A percentile compares a stretch with the other conserved stretches of the same genome.
These are phyloP conservation scores for Phytophthora tubulina DNA, from an alignment of 352 stramenopile species.

Conservation along the genomic window DNA sequence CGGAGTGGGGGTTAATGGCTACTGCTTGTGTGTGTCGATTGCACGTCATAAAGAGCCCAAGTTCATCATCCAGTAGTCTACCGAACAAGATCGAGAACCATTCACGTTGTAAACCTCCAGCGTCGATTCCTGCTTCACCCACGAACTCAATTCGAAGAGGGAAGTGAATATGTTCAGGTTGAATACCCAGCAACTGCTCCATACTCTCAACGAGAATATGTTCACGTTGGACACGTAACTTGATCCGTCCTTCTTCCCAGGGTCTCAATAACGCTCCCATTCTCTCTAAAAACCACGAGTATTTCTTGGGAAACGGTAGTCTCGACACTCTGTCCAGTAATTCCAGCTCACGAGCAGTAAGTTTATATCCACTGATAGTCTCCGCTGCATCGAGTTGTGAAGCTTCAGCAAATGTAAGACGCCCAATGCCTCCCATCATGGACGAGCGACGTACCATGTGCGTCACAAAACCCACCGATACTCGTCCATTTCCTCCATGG, in stretches of 20 bases:
- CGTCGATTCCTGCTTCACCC: constrained; percentile 80
- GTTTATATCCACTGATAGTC: constrained; percentile 72
- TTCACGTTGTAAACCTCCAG: constrained; percentile 79
- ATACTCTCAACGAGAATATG: constrained; percentile 84
- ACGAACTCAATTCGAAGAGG: constrained; percentile 91
- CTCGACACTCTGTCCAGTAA: constrained; percentile 73
- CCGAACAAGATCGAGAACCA: constrained; percentile 87
- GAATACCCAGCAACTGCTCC: constrained; percentile 83
- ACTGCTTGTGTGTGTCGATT: constrained; percentile 76
- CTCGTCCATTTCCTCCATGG: constrained; percentile 29
- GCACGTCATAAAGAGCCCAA: constrained; percentile 83
- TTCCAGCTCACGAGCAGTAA: constrained; percentile 64
- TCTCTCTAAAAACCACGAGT: constrained; percentile 85
- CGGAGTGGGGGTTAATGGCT: constrained; percentile 81
- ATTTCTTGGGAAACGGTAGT: constrained; percentile 82
- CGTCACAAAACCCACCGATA: constrained; percentile 79
- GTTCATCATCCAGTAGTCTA: constrained; percentile 68
- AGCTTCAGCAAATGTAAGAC: constrained; percentile 75
- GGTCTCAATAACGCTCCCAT: constrained; percentile 70
- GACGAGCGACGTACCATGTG: constrained; percentile 72
- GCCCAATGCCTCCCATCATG: constrained; percentile 56
- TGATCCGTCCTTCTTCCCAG: constrained; percentile 88
- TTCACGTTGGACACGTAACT: constrained; percentile 77
- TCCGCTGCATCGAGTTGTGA: constrained; percentile 67
- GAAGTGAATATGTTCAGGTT: constrained; percentile 78